A percentile compares a stretch with the other conserved stretches of the same genome.
Conservation (phyloP, 139 green algal species). For the Desmodesmus armatus region DNA sequence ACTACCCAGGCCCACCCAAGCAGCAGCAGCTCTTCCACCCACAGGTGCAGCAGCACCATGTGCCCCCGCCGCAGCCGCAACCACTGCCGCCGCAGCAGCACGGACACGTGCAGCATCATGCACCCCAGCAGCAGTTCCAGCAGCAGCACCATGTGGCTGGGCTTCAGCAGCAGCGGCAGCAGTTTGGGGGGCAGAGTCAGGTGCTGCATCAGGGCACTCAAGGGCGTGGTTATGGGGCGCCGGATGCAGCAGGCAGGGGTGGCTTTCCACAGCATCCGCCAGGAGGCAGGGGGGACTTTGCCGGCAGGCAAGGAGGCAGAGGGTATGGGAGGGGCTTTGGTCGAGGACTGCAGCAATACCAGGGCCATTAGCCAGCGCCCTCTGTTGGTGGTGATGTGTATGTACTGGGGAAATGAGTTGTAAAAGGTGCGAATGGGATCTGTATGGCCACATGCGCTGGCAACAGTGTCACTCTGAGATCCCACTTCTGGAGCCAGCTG, state of each 20-base stretch:
- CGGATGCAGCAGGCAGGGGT: background rate
- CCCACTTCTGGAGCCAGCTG: too few relatives aligned
- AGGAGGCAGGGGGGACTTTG: background rate
- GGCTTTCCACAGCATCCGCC: background rate
- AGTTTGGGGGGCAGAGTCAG: background rate
- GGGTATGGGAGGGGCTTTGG: conserved; percentile 28
- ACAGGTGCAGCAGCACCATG: background rate
- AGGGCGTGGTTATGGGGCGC: background rate
- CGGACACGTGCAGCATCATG: too few relatives aligned
- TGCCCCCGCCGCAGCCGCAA: background rate
- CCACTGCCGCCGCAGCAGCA: background rate
- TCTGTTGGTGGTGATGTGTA: too few relatives aligned
- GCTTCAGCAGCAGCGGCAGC: background rate
- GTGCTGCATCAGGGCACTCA: background rate
- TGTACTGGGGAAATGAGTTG: too few relatives aligned
- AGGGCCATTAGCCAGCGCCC: too few relatives aligned
- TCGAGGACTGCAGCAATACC: too few relatives aligned
- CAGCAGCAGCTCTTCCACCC: too few relatives aligned
- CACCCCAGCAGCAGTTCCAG: background rate
- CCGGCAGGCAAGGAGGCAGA: background rate
- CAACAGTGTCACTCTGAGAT: too few relatives aligned
- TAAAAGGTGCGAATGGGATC: too few relatives aligned
- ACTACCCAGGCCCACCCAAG: too few relatives aligned
- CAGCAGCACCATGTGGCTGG: background rate
- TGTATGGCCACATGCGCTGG: too few relatives aligned